Evolutionary conservation across 2,329 filamentous ascomycete genomes (phyloP).

Genomic region (Cordyceps militaris): DNA sequence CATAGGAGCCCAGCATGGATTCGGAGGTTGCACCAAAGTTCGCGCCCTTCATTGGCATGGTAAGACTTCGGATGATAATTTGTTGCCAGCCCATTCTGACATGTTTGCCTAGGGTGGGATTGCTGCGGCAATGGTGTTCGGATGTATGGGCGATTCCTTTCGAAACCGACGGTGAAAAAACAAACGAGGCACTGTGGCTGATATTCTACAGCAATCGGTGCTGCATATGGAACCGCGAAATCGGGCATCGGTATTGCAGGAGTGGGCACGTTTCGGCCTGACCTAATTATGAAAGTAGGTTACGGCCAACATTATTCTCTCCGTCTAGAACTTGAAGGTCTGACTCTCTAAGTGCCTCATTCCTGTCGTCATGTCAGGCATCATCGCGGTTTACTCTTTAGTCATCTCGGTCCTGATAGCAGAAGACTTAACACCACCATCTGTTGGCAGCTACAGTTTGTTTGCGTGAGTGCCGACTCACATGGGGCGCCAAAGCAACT

Average conservation of each 20-base stretch:
- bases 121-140: slow-evolving; percentile 75
- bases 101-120: slow-evolving; percentile 57
- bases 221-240: slow-evolving; percentile 82
- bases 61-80: slow-evolving; percentile 37
- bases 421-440: slow-evolving; percentile 72
- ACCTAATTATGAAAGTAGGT: slow-evolving; percentile 82
- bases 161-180: neutral
- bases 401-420: slow-evolving; percentile 96
- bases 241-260: slow-evolving; percentile 83
- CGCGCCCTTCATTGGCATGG: slow-evolving; percentile 84
- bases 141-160: slow-evolving; percentile 50
- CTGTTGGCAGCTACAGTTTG: slow-evolving; percentile 63
- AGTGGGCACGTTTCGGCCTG: slow-evolving; percentile 75
- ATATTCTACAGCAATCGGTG: slow-evolving; percentile 49
- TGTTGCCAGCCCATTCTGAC: neutral
- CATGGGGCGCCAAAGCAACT: neutral
- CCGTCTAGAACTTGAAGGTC: neutral
- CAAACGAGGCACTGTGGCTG: neutral
- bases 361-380: slow-evolving; percentile 96
- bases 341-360: slow-evolving; percentile 58
- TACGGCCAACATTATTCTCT: neutral
- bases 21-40: slow-evolving; percentile 67
- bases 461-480: slow-evolving; percentile 58
- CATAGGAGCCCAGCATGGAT: slow-evolving; percentile 35
- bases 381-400: slow-evolving; percentile 95